Base-by-base conservation (phyloP, 495 filamentous ascomycete genomes). In the Lasiosphaeris hirsuta region DNA sequence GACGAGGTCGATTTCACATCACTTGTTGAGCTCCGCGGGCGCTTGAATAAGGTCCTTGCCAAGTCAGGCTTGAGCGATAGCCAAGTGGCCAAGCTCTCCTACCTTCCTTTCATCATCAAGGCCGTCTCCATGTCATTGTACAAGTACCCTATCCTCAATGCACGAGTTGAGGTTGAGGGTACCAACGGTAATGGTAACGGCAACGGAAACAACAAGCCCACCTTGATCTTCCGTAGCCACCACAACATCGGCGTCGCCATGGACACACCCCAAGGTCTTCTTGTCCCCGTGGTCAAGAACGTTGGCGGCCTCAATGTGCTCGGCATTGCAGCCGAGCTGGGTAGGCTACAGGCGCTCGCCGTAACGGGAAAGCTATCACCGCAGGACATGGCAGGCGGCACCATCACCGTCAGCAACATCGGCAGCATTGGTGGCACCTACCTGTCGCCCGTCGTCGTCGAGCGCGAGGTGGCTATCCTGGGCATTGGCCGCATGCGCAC, bases 191-290 rank as follows among this genome's bases (percentile, higher is more conserved):
- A 40, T 35, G 78, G 73, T 15, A 87, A 86, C 36, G 18, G 69
- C 18, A 81, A 68, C 55, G 73, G 75, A 55, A 70, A 78, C 7
- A 67, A 74, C 35, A 88, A 87, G 61, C 86, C 90, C 5, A 79
- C 79, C 34, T 78, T 99, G 0, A 75, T 93, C 51, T 82, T 87
- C 72, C 88, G 90, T 46, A 80, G 81, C 38, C 84, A 88, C 52
- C 95, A 97, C 78, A 96, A 99, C 69, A 93, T 99, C 56, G 95
- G 95, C 47, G 79, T 99, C 10, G 95, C 94, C 39, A 92, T 97
- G 84, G 95, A 97, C 69, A 96, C 95, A 0, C 90, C 95, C 0
- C 74, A 75, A 9, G 95, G 95, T 10, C 82, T 99, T 14, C 74
- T 99, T 10, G 95, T 99, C 5, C 95, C 95, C n/a, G 95, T 96